Evolutionary conservation across 2,329 filamentous ascomycete genomes (phyloP).

Genomic region (Trichoderma koningiopsis): DNA sequence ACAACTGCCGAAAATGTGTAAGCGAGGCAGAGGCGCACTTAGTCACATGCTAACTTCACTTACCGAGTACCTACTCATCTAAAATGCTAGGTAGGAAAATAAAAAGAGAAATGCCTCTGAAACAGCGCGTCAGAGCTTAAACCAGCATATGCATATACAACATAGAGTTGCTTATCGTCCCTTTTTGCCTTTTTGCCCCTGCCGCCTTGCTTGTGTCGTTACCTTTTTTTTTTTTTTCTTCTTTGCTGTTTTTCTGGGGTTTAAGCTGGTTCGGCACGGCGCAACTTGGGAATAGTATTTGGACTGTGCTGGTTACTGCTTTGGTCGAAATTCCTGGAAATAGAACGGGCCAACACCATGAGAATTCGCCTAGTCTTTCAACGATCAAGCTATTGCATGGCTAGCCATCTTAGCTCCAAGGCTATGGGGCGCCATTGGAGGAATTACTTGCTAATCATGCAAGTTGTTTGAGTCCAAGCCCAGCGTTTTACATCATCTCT

Average conservation of each 20-base stretch:
- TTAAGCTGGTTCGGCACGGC: not conserved
- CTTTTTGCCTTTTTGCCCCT: not conserved
- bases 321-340: not conserved
- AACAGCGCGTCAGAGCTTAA: not conserved
- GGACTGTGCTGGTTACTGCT: not conserved
- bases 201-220: not conserved
- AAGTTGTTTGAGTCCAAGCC: not conserved
- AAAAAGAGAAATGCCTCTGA: not conserved
- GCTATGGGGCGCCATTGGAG: not conserved
- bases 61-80: too few species aligned
- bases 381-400: not conserved
- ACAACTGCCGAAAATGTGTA: conserved; percentile 9
- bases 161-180: not conserved
- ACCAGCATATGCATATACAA: not conserved
- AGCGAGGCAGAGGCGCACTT: not conserved
- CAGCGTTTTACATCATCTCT: not conserved
- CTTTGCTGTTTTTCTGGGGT: too few species aligned
- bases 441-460: conserved; percentile 2
- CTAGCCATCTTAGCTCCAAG: not conserved
- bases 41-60: not conserved
- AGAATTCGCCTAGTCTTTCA: not conserved
- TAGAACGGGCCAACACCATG: not conserved
- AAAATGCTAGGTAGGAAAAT: too few species aligned
- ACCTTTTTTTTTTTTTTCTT: not conserved
- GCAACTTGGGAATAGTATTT: not conserved